Evolutionary conservation across 1,139 yeast genomes (phyloP), one percentile per base, ranked within the genome.

Genomic region (Suzukiozyma palmioleophila): DNA sequence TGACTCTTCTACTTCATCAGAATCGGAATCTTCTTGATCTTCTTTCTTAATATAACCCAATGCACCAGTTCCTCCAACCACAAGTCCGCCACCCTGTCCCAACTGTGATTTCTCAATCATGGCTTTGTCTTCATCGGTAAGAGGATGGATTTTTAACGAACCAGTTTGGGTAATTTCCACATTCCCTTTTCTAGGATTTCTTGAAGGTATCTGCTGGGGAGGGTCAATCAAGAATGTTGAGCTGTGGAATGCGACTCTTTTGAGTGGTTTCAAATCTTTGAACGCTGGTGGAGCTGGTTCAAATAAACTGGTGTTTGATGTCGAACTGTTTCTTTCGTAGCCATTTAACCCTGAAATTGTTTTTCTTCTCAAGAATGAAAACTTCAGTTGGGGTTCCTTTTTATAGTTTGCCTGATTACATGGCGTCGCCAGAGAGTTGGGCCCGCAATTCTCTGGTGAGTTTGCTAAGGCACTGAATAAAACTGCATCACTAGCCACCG

Each of bases 1-100:
- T 5, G 47, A 43, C 16, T 56, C 52, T 9, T 47, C 43, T 13
- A 36, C 44, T 12, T 39, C 43, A 12, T 33, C 48, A 13, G 31
- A 43, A 3, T 33, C 16, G 8, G 38, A 42, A 6, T 34, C 32
- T 11, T 32, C 14, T 21, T n/a, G 33, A 32, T 48, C 51, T 12
- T 53, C 53, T 13, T 59, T 53, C 25, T 53, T 56, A 12, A 54
- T 39, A 43, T 68, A 53, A 35, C 74, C 77, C 39, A 82, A 60
- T 33, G 84, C 80, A 0, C 87, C 88, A 4, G 85, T 69, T 1
- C 94, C 94, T 25, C 94, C 94, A 28, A 84, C 90, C 3, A 84
- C 88, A 15, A 84, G 69, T 13, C 92, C 92, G n/a, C 83, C 79
- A 21, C 83, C 82, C 16, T 72, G 65, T 0, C 80, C 74, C 43